Conservation (phyloP, 192 early-diverging fungal species). For the Coemansia sp. region DNA sequence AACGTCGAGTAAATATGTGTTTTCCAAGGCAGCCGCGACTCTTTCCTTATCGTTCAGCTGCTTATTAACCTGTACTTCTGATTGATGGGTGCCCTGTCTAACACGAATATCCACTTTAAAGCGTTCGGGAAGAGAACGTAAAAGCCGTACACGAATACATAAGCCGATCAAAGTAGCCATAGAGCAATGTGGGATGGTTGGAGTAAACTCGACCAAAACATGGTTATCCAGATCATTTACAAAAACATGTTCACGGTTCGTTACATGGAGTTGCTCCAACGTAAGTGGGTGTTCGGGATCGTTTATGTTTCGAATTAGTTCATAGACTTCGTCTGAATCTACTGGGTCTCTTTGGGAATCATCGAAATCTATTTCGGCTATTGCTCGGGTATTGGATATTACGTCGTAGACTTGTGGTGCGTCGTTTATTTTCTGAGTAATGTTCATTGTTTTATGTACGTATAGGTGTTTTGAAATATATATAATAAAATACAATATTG, state of each 20-base stretch:
- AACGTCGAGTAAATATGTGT: slow-evolving; percentile 88
- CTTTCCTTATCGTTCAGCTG: slow-evolving; percentile 99
- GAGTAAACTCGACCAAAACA: slow-evolving; percentile 85
- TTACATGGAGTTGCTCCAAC: slow-evolving; percentile 94
- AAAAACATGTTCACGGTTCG: slow-evolving; percentile 77
- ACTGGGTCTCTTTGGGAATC: slow-evolving; percentile 71
- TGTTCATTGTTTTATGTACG: slow-evolving; percentile 26
- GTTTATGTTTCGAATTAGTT: slow-evolving; percentile 92
- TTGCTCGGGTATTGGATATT: slow-evolving; percentile 31
- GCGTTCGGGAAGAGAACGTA: slow-evolving; percentile 80
- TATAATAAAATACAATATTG: background rate
- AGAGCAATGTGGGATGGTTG: slow-evolving; percentile 98
- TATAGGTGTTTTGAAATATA: background rate
- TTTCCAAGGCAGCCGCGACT: slow-evolving; percentile 96
- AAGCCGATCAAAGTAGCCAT: slow-evolving; percentile 99
- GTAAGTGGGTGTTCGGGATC: slow-evolving; percentile 98
- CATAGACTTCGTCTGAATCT: slow-evolving; percentile 88
- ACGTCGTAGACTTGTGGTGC: slow-evolving; percentile 81
- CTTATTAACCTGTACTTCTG: slow-evolving; percentile 93
- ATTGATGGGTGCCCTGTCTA: slow-evolving; percentile 91
- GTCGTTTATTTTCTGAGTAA: slow-evolving; percentile 63
- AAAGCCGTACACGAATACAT: slow-evolving; percentile 89
- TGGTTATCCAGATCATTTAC: slow-evolving; percentile 69
- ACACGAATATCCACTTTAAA: slow-evolving; percentile 95
- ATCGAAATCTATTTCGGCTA: slow-evolving; percentile 62